phyloP scores from a whole-genome alignment of 257 asterid species.

The Linaria vulgaris region DNA sequence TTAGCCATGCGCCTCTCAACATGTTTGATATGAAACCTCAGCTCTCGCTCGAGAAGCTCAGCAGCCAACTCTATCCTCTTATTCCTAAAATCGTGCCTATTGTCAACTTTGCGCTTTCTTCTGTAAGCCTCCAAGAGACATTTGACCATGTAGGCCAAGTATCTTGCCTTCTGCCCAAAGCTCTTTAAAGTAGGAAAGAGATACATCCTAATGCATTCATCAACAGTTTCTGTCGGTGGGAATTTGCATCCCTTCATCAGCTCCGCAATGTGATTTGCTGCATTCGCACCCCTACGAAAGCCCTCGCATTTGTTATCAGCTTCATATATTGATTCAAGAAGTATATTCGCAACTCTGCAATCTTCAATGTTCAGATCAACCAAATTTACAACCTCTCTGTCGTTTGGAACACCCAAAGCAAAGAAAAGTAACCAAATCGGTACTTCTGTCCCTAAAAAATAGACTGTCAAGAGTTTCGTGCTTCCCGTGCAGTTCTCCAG shows the following conservation, averaged over 20 bases:
- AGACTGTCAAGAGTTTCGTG: conserved; percentile 58
- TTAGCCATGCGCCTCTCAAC: conserved; percentile 75
- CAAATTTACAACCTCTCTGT: conserved; percentile 62
- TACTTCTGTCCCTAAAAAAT: conserved; percentile 58
- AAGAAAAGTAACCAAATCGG: conserved; percentile 87
- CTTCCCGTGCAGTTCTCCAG: conserved; percentile 54
- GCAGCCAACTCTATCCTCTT: conserved; percentile 91
- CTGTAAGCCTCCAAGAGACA: conserved; percentile 72
- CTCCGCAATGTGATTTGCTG: conserved; percentile 40
- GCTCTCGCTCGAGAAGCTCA: conserved; percentile 81
- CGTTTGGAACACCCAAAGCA: conserved; percentile 75
- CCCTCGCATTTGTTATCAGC: conserved; percentile 64
- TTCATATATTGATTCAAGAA: conserved; percentile 63
- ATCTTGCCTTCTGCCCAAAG: conserved; percentile 65
- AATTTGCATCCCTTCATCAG: conserved; percentile 49
- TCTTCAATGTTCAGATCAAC: conserved; percentile 56
- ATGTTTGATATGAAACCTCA: conserved; percentile 74
- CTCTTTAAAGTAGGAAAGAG: conserved; percentile 65
- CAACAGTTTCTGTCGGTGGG: conserved; percentile 78
- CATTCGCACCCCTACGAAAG: conserved; percentile 55
- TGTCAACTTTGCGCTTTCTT: conserved; percentile 76
- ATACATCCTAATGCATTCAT: conserved; percentile 55
- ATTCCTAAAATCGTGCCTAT: conserved; percentile 84
- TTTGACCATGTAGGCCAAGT: conserved; percentile 85
- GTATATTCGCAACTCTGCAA: conserved; percentile 48